phyloP scores from a whole-genome alignment of 805 yeast species.

The Candida oleophila region DNA sequence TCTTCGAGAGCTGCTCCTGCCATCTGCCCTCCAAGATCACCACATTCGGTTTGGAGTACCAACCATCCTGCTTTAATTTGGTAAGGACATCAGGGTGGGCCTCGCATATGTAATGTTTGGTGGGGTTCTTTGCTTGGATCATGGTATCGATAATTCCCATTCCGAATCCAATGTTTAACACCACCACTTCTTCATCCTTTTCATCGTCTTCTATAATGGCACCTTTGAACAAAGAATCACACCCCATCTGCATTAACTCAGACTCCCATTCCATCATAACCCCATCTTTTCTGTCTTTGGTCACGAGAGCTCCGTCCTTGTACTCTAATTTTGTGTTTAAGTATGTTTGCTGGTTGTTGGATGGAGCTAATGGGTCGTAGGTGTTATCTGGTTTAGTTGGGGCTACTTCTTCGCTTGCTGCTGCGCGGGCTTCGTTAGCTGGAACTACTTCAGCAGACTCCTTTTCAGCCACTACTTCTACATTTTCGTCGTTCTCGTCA shows the following conservation, averaged over 20 bases:
- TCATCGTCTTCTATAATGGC: constrained; percentile 27
- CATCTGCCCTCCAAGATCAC: constrained; percentile 83
- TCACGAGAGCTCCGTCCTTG: constrained; percentile 64
- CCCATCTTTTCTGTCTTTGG: constrained; percentile 75
- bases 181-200: constrained; percentile 41
- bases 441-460: constrained; percentile 16
- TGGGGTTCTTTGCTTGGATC: constrained; percentile 58
- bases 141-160: constrained; percentile 92
- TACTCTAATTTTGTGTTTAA: constrained; percentile 67
- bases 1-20: constrained; percentile 75
- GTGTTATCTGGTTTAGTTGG: constrained; percentile 2
- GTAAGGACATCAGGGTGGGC: constrained; percentile 90
- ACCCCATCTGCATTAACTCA: constrained; percentile 76
- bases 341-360: constrained; percentile 63
- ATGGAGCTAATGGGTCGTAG: constrained; percentile 42
- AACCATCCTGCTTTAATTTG: constrained; percentile 70
- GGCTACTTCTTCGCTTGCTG: constrained; percentile 7
- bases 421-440: constrained; percentile 14
- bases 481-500: constrained; percentile 10
- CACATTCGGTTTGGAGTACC: constrained; percentile 76
- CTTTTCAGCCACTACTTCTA: constrained; percentile 16
- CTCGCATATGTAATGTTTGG: constrained; percentile 83
- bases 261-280: constrained; percentile 99
- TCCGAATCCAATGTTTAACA: constrained; percentile 90
- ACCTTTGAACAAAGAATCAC: constrained; percentile 64